Evolutionary conservation across 495 filamentous ascomycete species (phyloP), one percentile per base, ranked within the genome.

Genomic region (Aspergillus heteromorphus): DNA sequence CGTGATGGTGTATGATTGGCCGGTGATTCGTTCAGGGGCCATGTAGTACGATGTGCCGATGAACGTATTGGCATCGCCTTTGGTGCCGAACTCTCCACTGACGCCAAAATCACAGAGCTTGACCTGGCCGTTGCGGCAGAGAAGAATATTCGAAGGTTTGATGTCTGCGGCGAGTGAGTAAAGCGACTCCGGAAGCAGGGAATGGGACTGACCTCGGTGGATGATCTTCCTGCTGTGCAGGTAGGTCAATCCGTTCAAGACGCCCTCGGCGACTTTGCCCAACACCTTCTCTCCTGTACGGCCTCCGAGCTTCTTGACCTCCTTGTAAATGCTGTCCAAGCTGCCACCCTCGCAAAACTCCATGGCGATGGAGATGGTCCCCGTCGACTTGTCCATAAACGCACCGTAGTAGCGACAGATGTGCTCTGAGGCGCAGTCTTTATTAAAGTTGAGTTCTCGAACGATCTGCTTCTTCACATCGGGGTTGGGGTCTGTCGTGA

Each of bases 11-110:
- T 98, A 98, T 14, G 86, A 89, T 73, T 97, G 89, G 47, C 93
- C 93, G 2, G 92, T 96, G 70, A 98, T 98, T 42, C 93, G 87
- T 69, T 98, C 93, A 0, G 93, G 93, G 4, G 93, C 95, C 93
- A 98, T 98, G 75, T 98, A 98, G 70, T 97, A 97, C 17, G 89
- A 95, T 30, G 93, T 98, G 20, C 93, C 93, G 66, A 98, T 98
- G 65, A 97, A 98, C 4, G 93, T 98, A 71, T 97, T 97, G 56
- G 93, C 93, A 65, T 97, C 95, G 27, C 93, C 93, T 68, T 97
- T 97, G 49, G 93, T 97, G 57, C 93, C 93, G 68, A 96, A 96
- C 73, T 97, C 95, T 55, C 93, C 93, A 50, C 87, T 92, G 52
- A 98, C 93, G 60, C 93, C 93, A 61, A 98, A 98, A 71, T 98